phyloP scores from a whole-genome alignment of 768 basidiomycete genomes.

The Macrocybe gigantea region DNA sequence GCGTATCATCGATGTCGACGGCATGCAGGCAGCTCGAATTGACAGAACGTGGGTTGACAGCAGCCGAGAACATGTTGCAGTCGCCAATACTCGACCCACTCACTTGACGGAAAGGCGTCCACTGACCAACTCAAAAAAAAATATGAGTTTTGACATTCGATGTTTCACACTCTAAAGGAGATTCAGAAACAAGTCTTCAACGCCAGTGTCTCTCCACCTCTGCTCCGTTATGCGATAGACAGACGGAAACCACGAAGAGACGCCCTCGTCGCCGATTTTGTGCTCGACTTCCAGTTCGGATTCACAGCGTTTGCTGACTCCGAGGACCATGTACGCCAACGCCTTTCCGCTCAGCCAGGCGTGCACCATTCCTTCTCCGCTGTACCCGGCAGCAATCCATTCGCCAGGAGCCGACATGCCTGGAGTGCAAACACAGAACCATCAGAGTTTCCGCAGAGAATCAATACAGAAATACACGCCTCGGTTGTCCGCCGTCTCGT shows the following conservation, averaged over 20 bases:
- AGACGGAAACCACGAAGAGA: conserved; percentile 40
- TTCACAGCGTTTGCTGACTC: conserved; percentile 16
- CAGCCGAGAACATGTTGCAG: too few species aligned
- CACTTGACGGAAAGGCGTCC: too few species aligned
- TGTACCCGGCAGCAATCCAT: conserved; percentile 68
- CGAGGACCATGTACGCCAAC: conserved; percentile 55
- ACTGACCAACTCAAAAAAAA: too few species aligned
- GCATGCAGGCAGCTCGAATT: too few species aligned
- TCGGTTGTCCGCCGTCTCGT: too few species aligned
- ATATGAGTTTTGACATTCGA: not conserved
- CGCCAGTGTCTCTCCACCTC: conserved; percentile 39
- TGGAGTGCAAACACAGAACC: not conserved
- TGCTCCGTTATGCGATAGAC: conserved; percentile 39
- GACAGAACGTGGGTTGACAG: too few species aligned
- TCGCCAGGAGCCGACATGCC: conserved; percentile 43
- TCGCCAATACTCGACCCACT: too few species aligned
- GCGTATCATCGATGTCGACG: too few species aligned
- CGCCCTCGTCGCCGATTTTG: conserved; percentile 12
- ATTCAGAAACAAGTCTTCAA: conserved; percentile 25
- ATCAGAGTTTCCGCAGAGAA: not conserved
- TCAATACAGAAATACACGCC: too few species aligned
- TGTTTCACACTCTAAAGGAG: not conserved
- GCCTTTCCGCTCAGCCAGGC: conserved; percentile 61
- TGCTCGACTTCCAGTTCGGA: not conserved
- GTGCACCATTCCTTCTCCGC: conserved; percentile 71